Percentiles rank a stretch among this genome's conserved stretches.
phyloP scores from a whole-genome alignment of 306 rosid genomes.

The Carpinus viminea region DNA sequence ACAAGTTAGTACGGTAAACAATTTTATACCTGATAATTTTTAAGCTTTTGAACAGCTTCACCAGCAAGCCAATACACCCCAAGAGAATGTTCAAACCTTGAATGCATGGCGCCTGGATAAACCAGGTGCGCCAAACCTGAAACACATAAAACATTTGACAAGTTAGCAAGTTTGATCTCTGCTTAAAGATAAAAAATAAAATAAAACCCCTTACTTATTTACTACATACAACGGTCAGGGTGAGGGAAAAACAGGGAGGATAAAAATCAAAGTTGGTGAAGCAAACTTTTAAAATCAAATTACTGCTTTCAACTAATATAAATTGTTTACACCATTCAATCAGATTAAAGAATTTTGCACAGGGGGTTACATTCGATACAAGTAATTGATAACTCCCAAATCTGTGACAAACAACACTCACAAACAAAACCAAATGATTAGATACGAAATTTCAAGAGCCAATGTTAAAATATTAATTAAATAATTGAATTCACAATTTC shows the following conservation, averaged over 20 bases:
- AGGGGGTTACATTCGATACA: background rate
- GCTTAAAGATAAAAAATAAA: background rate
- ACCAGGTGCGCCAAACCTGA: slow-evolving; percentile 80
- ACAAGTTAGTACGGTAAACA: slow-evolving; percentile 3
- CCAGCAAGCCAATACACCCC: slow-evolving; percentile 95
- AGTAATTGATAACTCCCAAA: background rate
- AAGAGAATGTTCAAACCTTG: slow-evolving; percentile 94
- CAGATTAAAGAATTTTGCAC: background rate
- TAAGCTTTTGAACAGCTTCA: slow-evolving; percentile 74
- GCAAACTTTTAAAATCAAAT: background rate
- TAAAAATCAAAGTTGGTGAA: background rate
- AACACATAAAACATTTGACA: slow-evolving; percentile 3
- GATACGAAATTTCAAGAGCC: background rate
- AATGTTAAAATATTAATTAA: too few relatives aligned
- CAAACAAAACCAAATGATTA: background rate
- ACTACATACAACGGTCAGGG: too few relatives aligned
- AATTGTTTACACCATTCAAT: background rate
- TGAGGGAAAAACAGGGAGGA: too few relatives aligned
- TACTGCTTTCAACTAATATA: background rate
- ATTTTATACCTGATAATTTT: slow-evolving; percentile 55
- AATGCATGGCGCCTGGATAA: slow-evolving; percentile 91
- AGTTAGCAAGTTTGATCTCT: slow-evolving; percentile 18
- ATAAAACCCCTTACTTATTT: too few relatives aligned
- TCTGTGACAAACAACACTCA: background rate
- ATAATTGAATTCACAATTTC: too few relatives aligned